Evolutionary conservation across 2,329 filamentous ascomycete genomes (phyloP).

Genomic region (Colletotrichum sp.): DNA sequence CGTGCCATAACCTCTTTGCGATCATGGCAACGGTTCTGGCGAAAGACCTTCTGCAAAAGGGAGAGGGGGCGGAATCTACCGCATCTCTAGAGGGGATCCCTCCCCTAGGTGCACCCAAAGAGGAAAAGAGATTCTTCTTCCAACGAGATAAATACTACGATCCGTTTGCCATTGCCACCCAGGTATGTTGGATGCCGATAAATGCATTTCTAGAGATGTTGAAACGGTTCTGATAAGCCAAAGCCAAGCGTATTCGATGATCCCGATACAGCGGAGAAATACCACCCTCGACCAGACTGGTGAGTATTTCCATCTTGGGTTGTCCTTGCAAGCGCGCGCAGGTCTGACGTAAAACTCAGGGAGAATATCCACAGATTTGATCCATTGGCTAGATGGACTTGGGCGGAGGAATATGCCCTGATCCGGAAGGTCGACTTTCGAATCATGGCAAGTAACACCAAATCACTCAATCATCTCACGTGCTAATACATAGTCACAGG

Average conservation of each 20-base stretch:
- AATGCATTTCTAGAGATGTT: too few relatives aligned
- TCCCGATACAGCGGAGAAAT: constrained; percentile 36
- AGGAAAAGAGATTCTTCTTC: constrained; percentile 37
- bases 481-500: constrained; percentile 37
- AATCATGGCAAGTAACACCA: constrained; percentile 46
- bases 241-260: constrained; percentile 44
- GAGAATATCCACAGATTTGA: constrained; percentile 54
- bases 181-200: neutral
- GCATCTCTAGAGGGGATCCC: constrained; percentile 24
- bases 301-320: neutral
- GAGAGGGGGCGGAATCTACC: neutral
- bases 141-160: constrained; percentile 30
- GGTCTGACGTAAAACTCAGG: constrained; percentile 21
- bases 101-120: constrained; percentile 26
- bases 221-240: neutral
- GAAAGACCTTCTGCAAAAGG: neutral
- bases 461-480: constrained; percentile 45
- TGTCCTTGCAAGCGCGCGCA: neutral
- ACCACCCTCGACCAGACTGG: constrained; percentile 33
- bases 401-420: constrained; percentile 40
- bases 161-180: constrained; percentile 39
- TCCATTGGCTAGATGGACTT: constrained; percentile 46
- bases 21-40: constrained; percentile 22
- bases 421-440: constrained; percentile 44
- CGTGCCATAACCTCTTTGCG: neutral